phyloP scores from a whole-genome alignment of 2,329 filamentous ascomycete species.

The Venturia effusa region DNA sequence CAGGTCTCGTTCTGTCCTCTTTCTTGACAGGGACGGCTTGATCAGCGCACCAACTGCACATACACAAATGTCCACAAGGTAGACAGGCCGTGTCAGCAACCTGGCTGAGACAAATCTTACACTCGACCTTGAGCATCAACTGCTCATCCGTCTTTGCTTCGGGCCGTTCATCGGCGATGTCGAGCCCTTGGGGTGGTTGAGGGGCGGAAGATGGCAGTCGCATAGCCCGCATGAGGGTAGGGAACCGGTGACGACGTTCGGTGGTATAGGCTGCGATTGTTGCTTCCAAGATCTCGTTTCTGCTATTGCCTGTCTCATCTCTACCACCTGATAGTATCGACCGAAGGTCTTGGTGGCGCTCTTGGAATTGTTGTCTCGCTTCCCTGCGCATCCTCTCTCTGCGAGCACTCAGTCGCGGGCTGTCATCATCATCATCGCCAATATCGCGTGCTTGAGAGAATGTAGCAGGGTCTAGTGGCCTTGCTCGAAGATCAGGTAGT shows the following conservation, averaged over 20 bases:
- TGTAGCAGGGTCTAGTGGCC: neutral
- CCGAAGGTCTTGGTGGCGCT: neutral
- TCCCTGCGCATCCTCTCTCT: neutral
- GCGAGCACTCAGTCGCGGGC: neutral
- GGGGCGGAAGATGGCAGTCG: neutral
- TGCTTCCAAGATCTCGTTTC: neutral
- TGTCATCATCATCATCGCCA: neutral
- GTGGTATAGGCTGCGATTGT: neutral
- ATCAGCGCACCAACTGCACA: constrained; percentile 46
- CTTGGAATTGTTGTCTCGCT: neutral
- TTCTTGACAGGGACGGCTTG: constrained; percentile 35
- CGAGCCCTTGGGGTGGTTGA: constrained; percentile 13
- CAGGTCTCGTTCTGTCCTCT: constrained; percentile 29
- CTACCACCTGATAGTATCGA: neutral
- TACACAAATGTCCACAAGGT: constrained; percentile 44
- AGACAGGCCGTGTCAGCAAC: constrained; percentile 40
- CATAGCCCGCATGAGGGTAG: neutral
- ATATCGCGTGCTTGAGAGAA: neutral
- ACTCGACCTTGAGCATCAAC: constrained; percentile 40
- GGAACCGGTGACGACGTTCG: neutral
- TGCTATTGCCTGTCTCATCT: neutral
- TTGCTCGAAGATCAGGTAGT: neutral
- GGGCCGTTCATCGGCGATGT: constrained; percentile 35
- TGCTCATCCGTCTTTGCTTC: constrained; percentile 37
- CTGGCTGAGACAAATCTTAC: constrained; percentile 43